phyloP scores from a whole-genome alignment of 495 filamentous ascomycete genomes.

The Penicillium flavigenum region DNA sequence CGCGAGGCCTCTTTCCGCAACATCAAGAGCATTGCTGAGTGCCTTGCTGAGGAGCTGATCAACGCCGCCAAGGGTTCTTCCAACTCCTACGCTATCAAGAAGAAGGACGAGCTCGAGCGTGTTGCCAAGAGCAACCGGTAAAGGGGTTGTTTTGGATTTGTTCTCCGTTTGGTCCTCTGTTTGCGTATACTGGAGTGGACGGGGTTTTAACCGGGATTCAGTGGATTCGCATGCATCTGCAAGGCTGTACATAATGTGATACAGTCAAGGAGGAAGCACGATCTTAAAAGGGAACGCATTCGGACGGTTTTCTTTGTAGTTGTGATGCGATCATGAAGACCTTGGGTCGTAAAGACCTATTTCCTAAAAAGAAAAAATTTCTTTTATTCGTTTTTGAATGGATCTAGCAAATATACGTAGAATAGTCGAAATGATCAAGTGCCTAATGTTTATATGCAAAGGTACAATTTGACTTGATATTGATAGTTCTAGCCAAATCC shows the following conservation, averaged over 20 bases:
- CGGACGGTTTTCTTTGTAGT: slow-evolving; percentile 50
- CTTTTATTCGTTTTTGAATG: slow-evolving; percentile 22
- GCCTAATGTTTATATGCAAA: background rate
- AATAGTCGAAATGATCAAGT: background rate
- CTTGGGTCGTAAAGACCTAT: slow-evolving; percentile 37
- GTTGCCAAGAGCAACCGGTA: slow-evolving; percentile 99
- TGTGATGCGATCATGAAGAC: slow-evolving; percentile 50
- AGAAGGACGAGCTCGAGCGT: slow-evolving; percentile 99
- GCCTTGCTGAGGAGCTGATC: slow-evolving; percentile 98
- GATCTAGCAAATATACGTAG: background rate
- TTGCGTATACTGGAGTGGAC: slow-evolving; percentile 51
- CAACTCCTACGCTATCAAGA: slow-evolving; percentile 99
- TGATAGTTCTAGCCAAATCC: slow-evolving; percentile 9
- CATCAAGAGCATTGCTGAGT: slow-evolving; percentile 98
- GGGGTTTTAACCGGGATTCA: slow-evolving; percentile 49
- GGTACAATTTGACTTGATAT: too few species aligned
- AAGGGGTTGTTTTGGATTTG: slow-evolving; percentile 44
- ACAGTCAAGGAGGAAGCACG: slow-evolving; percentile 45
- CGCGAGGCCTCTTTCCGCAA: slow-evolving; percentile 97
- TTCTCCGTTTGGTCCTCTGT: slow-evolving; percentile 51
- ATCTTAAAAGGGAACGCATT: slow-evolving; percentile 42
- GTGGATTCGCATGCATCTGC: slow-evolving; percentile 50
- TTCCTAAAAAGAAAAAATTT: slow-evolving; percentile 37
- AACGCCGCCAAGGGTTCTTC: slow-evolving; percentile 99
- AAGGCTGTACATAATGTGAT: slow-evolving; percentile 46